Percentiles rank a stretch among this genome's conserved stretches.
phyloP scores from a whole-genome alignment of 768 basidiomycete species.

The Vishniacozyma victoriae region DNA sequence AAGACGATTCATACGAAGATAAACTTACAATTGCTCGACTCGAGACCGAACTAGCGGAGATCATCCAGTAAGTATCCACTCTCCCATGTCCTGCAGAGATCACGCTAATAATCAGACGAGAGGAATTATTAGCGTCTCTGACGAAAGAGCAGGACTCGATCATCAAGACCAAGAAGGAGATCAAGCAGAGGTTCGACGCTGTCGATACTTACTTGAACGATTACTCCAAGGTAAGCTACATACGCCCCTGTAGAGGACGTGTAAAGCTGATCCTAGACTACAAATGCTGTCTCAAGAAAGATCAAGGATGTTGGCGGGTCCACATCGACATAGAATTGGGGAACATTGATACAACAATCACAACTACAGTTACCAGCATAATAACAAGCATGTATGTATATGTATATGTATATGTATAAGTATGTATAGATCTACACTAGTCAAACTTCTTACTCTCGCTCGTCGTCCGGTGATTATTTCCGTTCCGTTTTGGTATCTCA shows the following conservation, averaged over 20 bases:
- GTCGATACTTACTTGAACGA: slow-evolving; percentile 29
- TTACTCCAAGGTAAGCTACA: slow-evolving; percentile 24
- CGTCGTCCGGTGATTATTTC: too few species aligned
- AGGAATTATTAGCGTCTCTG: slow-evolving; percentile 20
- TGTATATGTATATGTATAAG: too few species aligned
- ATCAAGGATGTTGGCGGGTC: slow-evolving; percentile 28
- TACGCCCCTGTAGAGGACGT: not conserved
- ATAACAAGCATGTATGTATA: too few species aligned
- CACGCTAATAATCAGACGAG: slow-evolving; percentile 19
- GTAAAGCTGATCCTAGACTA: slow-evolving; percentile 6
- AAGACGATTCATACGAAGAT: slow-evolving; percentile 25
- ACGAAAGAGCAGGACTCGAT: slow-evolving; percentile 32
- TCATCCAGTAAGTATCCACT: slow-evolving; percentile 27
- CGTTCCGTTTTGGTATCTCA: too few species aligned
- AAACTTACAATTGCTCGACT: slow-evolving; percentile 28
- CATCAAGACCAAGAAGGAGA: slow-evolving; percentile 32
- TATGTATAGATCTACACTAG: too few species aligned
- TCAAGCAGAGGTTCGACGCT: slow-evolving; percentile 34
- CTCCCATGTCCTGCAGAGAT: too few species aligned
- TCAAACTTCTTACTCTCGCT: too few species aligned
- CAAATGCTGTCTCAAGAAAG: slow-evolving; percentile 24
- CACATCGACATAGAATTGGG: too few species aligned
- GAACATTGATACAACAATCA: too few species aligned
- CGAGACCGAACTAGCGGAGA: slow-evolving; percentile 28
- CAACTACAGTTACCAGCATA: too few species aligned